phyloP scores from a whole-genome alignment of 1,284 basidiomycete species.

The Malassezia sympodialis region DNA sequence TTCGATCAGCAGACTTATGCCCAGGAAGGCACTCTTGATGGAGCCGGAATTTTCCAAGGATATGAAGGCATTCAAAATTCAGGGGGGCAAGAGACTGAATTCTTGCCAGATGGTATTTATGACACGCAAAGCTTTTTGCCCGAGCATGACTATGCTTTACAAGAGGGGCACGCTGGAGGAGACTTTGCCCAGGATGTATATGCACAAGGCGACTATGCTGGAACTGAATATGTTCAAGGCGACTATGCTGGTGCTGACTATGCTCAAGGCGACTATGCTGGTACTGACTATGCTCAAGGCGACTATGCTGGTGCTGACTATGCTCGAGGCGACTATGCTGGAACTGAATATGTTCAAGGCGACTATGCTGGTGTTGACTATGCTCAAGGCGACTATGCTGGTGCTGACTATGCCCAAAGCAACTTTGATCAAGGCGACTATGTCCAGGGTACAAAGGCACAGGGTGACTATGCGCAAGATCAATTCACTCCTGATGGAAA shows the following conservation, averaged over 20 bases:
- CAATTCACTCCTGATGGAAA: background rate
- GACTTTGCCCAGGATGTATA: conserved; percentile 1
- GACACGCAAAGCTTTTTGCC: background rate
- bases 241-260: background rate
- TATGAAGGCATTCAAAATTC: background rate
- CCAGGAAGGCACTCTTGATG: background rate
- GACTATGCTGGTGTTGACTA: background rate
- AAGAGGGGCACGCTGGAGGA: background rate
- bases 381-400: background rate
- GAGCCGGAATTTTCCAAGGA: background rate
- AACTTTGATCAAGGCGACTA: conserved; percentile 2
- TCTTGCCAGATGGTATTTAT: background rate
- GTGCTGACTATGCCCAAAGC: background rate
- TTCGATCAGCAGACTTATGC: background rate
- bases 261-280: background rate
- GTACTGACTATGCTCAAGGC: background rate
- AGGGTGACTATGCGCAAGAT: conserved; percentile 1
- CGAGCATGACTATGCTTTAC: background rate
- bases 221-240: background rate
- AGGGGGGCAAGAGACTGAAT: background rate
- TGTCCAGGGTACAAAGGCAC: background rate
- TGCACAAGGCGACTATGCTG: conserved; percentile 5
- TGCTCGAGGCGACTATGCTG: background rate
- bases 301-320: conserved; percentile 3
- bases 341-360: background rate